Conservation (phyloP, 306 rosid species). For the Inga oerstediana region DNA sequence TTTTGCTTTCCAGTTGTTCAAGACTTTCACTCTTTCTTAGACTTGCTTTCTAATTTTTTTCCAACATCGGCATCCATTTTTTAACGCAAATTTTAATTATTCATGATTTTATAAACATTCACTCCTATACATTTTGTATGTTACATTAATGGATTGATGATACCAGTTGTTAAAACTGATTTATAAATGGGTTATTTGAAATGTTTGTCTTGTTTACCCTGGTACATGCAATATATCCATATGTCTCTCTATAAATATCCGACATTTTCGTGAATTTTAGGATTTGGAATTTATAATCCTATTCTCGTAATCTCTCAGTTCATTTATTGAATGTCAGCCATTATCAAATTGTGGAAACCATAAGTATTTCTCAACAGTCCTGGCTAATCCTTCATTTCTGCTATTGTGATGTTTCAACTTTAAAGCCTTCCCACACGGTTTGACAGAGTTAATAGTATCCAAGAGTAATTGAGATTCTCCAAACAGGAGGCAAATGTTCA, state of each 20-base stretch:
- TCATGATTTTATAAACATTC: neutral
- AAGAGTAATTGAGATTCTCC: constrained; percentile 7
- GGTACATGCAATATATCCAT: neutral
- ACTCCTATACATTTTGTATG: neutral
- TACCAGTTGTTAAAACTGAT: neutral
- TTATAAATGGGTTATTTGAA: neutral
- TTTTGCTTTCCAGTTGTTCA: neutral
- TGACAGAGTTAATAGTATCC: neutral
- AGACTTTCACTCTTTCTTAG: neutral
- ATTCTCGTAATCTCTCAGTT: neutral
- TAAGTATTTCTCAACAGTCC: neutral
- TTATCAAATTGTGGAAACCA: neutral
- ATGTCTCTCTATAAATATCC: neutral
- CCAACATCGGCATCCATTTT: neutral
- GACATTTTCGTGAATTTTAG: neutral
- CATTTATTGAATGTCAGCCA: neutral
- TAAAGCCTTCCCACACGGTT: neutral
- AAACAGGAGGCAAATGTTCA: neutral
- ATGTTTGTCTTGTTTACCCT: neutral
- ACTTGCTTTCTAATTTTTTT: neutral
- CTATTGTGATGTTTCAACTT: neutral
- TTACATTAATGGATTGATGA: neutral
- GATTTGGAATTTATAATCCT: neutral
- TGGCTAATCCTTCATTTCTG: neutral
- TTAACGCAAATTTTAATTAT: neutral